A percentile compares a stretch with the other conserved stretches of the same genome.
These are phyloP conservation scores for Solanum infundibuliforme DNA, from an alignment of 257 asterid species.

Conservation along the genomic window DNA sequence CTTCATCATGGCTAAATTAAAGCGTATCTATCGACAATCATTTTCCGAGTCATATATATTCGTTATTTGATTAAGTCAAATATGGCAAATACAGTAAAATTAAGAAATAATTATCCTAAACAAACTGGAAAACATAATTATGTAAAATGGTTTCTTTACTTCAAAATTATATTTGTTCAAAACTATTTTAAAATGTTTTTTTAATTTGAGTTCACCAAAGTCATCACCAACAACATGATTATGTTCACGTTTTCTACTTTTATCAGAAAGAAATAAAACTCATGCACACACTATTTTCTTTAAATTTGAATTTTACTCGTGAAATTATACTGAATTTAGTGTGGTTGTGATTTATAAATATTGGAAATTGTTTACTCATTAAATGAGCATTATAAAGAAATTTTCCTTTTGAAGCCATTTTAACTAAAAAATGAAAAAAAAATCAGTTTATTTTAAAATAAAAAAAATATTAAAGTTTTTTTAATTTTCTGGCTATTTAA, in stretches of 20 bases:
- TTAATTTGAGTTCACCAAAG: neutral
- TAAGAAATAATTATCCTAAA: neutral
- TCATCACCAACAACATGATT: neutral
- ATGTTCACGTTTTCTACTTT: neutral
- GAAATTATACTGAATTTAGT: neutral
- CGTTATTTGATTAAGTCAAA: neutral
- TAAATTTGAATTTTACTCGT: fast-evolving
- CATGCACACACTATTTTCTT: too few relatives aligned
- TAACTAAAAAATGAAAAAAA: too few relatives aligned
- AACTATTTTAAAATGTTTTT: too few relatives aligned
- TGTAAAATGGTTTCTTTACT: neutral
- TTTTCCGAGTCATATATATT: neutral
- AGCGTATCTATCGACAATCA: neutral
- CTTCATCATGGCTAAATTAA: neutral
- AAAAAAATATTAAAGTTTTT: too few relatives aligned
- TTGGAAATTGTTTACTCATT: neutral
- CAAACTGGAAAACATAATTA: neutral
- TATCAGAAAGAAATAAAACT: neutral
- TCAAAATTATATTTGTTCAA: too few relatives aligned
- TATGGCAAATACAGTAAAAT: neutral
- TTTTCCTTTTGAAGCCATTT: neutral
- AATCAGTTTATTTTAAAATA: too few relatives aligned
- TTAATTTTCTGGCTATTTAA: too few relatives aligned
- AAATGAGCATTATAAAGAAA: neutral
- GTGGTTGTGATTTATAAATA: neutral